Conservation (phyloP, 1,284 basidiomycete species). For the Heterobasidion parviporum region DNA sequence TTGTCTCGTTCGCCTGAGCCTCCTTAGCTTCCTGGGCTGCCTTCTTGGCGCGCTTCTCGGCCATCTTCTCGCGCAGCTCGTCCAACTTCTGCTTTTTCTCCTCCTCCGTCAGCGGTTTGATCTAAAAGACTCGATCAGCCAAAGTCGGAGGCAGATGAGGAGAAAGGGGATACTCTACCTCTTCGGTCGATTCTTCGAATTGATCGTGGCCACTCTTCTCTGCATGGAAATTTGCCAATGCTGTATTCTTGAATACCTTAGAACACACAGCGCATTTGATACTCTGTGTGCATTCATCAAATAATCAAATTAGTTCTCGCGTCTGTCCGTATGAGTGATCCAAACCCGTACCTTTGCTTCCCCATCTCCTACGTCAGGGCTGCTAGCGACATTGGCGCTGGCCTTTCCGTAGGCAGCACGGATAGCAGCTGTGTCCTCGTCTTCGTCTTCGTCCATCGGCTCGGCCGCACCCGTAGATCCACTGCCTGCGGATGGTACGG, state of each 20-base stretch:
- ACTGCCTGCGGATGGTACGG: conserved; percentile 15
- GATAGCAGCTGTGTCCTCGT: conserved; percentile 63
- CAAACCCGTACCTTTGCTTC: conserved; percentile 52
- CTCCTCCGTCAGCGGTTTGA: conserved; percentile 92
- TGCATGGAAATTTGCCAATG: conserved; percentile 89
- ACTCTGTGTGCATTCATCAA: conserved; percentile 34
- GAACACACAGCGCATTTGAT: conserved; percentile 78
- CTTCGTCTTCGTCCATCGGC: conserved; percentile 57
- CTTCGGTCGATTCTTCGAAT: conserved; percentile 93
- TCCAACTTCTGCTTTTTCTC: conserved; percentile 81
- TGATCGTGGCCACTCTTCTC: conserved; percentile 93
- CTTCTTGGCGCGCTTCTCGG: conserved; percentile 66
- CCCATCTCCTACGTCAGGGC: conserved; percentile 29
- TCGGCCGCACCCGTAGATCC: conserved; percentile 19
- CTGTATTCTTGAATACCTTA: conserved; percentile 84
- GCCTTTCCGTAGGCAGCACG: conserved; percentile 36
- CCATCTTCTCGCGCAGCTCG: conserved; percentile 75
- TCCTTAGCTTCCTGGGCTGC: conserved; percentile 66
- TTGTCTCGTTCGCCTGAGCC: conserved; percentile 67
- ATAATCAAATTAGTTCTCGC: neutral
- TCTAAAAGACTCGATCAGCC: conserved; percentile 29
- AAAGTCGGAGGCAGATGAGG: neutral
- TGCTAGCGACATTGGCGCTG: conserved; percentile 17
- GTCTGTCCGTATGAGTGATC: neutral
- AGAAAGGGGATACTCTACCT: conserved; percentile 39